These are phyloP conservation scores for Penicillium sp. DNA, from an alignment of 2,329 filamentous ascomycete genomes.

Conservation along the genomic window DNA sequence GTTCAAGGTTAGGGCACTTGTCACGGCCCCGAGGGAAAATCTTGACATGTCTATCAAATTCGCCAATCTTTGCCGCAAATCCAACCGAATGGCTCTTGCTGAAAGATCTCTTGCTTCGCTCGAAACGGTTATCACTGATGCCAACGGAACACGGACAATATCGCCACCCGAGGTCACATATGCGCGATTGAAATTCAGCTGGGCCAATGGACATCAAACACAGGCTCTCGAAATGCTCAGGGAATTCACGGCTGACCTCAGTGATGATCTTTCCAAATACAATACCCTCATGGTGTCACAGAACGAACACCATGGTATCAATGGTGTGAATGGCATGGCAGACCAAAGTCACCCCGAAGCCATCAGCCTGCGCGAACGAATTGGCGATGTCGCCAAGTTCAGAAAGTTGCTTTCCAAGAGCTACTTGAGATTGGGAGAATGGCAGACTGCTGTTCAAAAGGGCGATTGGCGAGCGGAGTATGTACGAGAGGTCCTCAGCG, in stretches of 20 bases:
- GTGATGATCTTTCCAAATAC: constrained; percentile 59
- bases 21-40: constrained; percentile 89
- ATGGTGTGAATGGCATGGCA: constrained; percentile 54
- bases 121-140: constrained; percentile 68
- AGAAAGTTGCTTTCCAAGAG: constrained; percentile 85
- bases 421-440: constrained; percentile 94
- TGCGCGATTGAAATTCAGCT: constrained; percentile 95
- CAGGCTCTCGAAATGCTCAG: constrained; percentile 63
- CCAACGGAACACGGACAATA: constrained; percentile 44
- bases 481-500: constrained; percentile 85
- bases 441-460: constrained; percentile 83
- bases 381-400: constrained; percentile 59
- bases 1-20: constrained; percentile 89
- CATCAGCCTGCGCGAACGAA: constrained; percentile 42
- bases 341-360: constrained; percentile 47
- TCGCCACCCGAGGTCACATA: constrained; percentile 81
- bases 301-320: constrained; percentile 46
- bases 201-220: constrained; percentile 77
- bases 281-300: constrained; percentile 47
- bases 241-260: constrained; percentile 64
- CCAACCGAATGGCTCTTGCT: constrained; percentile 87
- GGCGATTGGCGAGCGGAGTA: constrained; percentile 87
- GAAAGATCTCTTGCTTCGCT: constrained; percentile 93
- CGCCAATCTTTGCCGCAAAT: constrained; percentile 96
- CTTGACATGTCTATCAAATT: constrained; percentile 99